Evolutionary conservation across 805 yeast genomes (phyloP), one percentile per base, ranked within the genome.

Genomic region (Candida sonorensis): DNA sequence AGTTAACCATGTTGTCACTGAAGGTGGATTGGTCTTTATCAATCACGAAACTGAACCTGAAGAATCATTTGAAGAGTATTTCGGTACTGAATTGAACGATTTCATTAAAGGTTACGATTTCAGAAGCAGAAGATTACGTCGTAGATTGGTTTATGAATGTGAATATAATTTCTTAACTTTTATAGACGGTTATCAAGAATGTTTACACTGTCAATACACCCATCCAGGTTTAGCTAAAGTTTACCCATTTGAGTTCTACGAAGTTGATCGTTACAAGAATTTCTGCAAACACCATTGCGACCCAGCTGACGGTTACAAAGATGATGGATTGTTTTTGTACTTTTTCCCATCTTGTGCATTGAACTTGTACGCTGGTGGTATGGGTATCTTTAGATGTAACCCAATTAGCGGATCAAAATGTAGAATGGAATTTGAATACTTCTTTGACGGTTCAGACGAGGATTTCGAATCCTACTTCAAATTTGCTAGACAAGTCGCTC

Each of bases 361-460:
- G 26, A 51, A 50, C 33, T 27, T 36, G 16, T 53, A 53, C 31
- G 55, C 50, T 11, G 59, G 59, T 23, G 59, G 59, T 4, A 39
- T 51, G 42, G 49, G 56, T 10, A 36, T 48, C 17, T 53, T 53
- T 38, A 44, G 59, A 21, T 43, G 48, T 22, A 40, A 41, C 31
- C 59, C 59, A n/a, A 35, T 52, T 21, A 36, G 35, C 19, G 57
- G 51, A 2, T 40, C 39, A 33, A 51, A 36, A 21, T 40, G 46
- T 8, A 44, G 57, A 19, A 52, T 50, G 54, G 57, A 53, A 36
- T 52, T 53, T 33, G 59, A 53, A 29, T 53, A 52, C 29, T 53
- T 36, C 32, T 52, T 50, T 30, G 45, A 46, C 15, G 55, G 54
- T 14, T 18, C 38, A n/a, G 47, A 47, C 10, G 55, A 50, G 31